Base-by-base conservation (phyloP, 805 yeast genomes). In the Candida fluviatilis region DNA sequence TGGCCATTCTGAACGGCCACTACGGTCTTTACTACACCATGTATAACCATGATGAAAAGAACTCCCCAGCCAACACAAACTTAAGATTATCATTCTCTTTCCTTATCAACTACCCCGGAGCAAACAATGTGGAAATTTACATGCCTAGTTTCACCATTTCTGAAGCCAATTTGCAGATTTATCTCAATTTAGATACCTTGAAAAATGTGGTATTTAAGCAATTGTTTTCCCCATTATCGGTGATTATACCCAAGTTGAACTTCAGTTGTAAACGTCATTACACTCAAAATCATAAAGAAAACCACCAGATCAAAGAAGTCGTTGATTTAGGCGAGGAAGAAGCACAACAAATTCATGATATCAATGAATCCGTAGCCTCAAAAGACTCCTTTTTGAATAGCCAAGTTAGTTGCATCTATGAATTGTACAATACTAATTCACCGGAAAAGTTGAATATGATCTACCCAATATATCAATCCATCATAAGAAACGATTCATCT, bases 21-120 rank as follows among this genome's bases (percentile, higher is more conserved):
- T 68, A 66, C 44, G 74, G 73, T 1, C 48, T 68, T 15, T 68
- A 68, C 44, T 68, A 57, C 40, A 55, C 69, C 5, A 58, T 68
- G 35, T 64, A 59, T 48, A 62, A 60, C 43, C 62, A 58, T 30
- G 73, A 68, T 38, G 57, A 49, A 26, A 42, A 41, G 13, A 6
- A 32, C n/a, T 13, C 29, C 5, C 15, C 29, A 8, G 7, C 29
- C 16, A 41, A 39, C 17, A 35, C 28, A 14, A 36, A 42, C 3
- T 32, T 25, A 16, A 31, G 34, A 29, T 23, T 27, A 14, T 18
- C 25, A 18, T 36, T 36, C n/a, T 30, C 19, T 21, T 18, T 32
- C 27, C 24, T 13, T n/a, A 12, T 14, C 13, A 17, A 30, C 21
- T 31, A 31, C 16, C 21, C n/a, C 6, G 15, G 15, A 10, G 7